Conservation (phyloP, 176 grass and related monocot species). For the Cenchrus purpureus region DNA sequence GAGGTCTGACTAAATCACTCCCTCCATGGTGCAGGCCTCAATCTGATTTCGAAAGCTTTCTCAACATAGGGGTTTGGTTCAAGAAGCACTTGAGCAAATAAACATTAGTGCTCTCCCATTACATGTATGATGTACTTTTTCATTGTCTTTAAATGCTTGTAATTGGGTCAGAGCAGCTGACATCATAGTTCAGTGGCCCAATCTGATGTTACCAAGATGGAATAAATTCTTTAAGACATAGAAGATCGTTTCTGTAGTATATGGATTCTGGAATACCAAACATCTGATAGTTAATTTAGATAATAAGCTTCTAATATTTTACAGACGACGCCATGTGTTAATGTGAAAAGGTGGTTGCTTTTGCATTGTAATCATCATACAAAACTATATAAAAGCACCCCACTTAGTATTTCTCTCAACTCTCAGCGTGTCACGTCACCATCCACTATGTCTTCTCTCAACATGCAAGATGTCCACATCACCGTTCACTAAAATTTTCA, state of each 20-base stretch:
- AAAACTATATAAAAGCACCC: too few species aligned
- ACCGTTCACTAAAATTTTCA: too few species aligned
- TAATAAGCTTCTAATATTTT: background rate
- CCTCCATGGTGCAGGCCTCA: constrained; percentile 64
- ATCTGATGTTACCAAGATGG: background rate
- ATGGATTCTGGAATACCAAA: background rate
- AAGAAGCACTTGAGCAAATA: constrained; percentile 79
- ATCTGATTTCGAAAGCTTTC: constrained; percentile 90
- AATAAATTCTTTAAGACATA: background rate
- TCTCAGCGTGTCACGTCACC: too few species aligned
- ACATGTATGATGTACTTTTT: constrained; percentile 3
- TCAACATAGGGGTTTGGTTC: constrained; percentile 98
- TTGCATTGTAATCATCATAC: background rate
- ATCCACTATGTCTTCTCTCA: too few species aligned
- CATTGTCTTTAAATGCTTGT: constrained; percentile 37
- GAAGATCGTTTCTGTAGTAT: background rate
- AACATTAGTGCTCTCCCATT: constrained; percentile 32
- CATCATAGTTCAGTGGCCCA: background rate
- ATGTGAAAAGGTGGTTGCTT: background rate
- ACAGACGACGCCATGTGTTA: background rate
- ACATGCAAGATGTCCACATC: too few species aligned
- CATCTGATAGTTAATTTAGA: background rate
- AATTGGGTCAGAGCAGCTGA: constrained; percentile 25
- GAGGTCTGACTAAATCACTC: constrained; percentile 27
- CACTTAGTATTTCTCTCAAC: too few species aligned